Evolutionary conservation across 495 filamentous ascomycete genomes (phyloP), one percentile per base, ranked within the genome.

Genomic region (Xanthoparmelia taractica): DNA sequence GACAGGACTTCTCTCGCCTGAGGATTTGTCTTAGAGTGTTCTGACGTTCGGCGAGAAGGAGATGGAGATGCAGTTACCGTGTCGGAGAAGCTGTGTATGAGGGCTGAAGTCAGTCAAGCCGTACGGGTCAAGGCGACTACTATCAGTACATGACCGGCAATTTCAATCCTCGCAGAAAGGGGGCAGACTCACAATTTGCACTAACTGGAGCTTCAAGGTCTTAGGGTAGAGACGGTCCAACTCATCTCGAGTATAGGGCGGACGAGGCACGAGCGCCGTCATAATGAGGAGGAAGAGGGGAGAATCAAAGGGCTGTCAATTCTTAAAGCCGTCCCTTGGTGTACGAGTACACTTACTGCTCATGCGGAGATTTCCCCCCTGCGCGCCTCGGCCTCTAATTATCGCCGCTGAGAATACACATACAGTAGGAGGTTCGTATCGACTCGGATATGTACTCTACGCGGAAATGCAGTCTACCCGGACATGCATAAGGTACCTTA

Each of bases 211-310:
- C 73, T 95, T 81, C 57, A 98, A 78, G 20, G 77, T 77, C 47
- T 82, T 70, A 0, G 94, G 94, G 78, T 97, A 98, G 54, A 98
- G 86, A 67, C 78, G 76, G 41, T 77, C 74, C 27, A 98, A 84
- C 81, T 98, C 95, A 60, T 89, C 87, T 59, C 83, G 75, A 48
- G 85, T 85, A 76, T 97, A 97, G 0, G 91, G 85, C 58, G 80
- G 77, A 27, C 90, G 85, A 34, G 90, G 88, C 37, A 79, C 75
- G 33, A 96, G 80, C 31, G 86, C 85, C 25, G 91, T 86, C 94
- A 98, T 98, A 38, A 27, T 68, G 65, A 47, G 10, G 40, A 61
- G 12, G 37, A 41, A 29, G 31, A 4, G 2, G 8, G 38, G n/a
- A 10, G 11, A 34, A 33, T 17, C n/a, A 2, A 13, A 6, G 8